phyloP scores from a whole-genome alignment of 176 grass and related monocot species.

The Ensete glaucum region DNA sequence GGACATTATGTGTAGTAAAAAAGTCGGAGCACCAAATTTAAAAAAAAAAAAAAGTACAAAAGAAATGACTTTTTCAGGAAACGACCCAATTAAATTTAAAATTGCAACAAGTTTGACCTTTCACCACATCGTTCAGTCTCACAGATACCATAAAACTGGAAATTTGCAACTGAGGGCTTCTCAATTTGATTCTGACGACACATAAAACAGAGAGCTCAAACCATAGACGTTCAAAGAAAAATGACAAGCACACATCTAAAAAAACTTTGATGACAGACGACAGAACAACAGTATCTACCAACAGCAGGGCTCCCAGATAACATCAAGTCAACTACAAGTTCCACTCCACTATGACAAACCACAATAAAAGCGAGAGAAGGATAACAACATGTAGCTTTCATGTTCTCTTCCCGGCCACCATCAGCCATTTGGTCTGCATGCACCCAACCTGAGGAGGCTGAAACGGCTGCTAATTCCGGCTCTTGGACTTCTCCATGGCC shows the following conservation, averaged over 20 bases:
- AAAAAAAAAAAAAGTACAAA: too few species aligned
- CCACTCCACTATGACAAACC: background rate
- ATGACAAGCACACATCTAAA: background rate
- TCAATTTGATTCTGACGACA: background rate
- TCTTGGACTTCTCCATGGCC: conserved; percentile 16
- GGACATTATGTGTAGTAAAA: too few species aligned
- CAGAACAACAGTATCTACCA: background rate
- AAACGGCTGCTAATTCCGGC: conserved; percentile 3
- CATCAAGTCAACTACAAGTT: conserved; percentile 2
- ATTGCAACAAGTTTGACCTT: too few species aligned
- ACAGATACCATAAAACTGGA: too few species aligned
- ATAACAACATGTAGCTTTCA: background rate
- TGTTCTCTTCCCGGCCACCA: too few species aligned
- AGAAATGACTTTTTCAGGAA: too few species aligned
- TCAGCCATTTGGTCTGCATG: background rate
- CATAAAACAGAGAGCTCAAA: background rate
- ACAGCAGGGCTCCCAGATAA: background rate
- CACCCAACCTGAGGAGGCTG: background rate
- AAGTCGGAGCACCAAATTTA: too few species aligned
- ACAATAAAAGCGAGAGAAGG: background rate
- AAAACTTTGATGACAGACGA: background rate
- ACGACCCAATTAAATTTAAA: too few species aligned
- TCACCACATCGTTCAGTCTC: too few species aligned
- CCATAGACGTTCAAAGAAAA: background rate
- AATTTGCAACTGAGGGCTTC: background rate